phyloP scores from a whole-genome alignment of 352 stramenopile species.

The Aphanomyces euteiches region DNA sequence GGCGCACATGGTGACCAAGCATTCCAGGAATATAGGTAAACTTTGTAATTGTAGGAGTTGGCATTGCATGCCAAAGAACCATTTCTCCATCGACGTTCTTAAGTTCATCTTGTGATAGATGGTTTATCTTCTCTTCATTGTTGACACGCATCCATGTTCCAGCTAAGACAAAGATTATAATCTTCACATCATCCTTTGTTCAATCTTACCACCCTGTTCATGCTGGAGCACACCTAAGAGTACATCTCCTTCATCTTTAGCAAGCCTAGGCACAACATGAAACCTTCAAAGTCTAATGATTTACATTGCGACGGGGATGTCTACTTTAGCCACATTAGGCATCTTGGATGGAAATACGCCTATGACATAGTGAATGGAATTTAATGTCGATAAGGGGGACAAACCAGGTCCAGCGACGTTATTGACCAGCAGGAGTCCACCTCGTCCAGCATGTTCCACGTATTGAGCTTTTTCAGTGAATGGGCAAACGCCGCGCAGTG shows the following conservation, averaged over 20 bases:
- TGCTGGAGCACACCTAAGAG: conserved; percentile 58
- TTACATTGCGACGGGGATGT: conserved; percentile 59
- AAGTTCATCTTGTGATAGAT: conserved; percentile 1
- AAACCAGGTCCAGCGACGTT: conserved; percentile 51
- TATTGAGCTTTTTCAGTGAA: conserved; percentile 66
- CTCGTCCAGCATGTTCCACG: conserved; percentile 36
- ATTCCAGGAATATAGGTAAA: conserved; percentile 39
- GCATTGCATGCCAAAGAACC: background rate
- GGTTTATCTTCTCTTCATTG: no score
- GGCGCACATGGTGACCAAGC: conserved; percentile 48
- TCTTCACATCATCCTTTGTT: conserved; percentile 32
- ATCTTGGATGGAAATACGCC: conserved; percentile 45
- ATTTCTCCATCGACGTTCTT: background rate
- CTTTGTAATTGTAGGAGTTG: no score
- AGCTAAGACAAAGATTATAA: no score
- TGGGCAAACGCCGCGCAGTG: conserved; percentile 55
- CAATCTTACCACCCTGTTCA: conserved; percentile 38
- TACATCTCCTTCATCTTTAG: conserved; percentile 59
- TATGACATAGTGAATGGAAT: background rate
- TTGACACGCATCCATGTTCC: no score
- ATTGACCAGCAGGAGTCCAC: conserved; percentile 55
- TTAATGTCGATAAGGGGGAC: no score
- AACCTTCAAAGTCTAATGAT: conserved; percentile 5
- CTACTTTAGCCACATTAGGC: conserved; percentile 35
- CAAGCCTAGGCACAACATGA: conserved; percentile 38